phyloP scores from a whole-genome alignment of 75 land plant species.

The Sequoia sempervirens region DNA sequence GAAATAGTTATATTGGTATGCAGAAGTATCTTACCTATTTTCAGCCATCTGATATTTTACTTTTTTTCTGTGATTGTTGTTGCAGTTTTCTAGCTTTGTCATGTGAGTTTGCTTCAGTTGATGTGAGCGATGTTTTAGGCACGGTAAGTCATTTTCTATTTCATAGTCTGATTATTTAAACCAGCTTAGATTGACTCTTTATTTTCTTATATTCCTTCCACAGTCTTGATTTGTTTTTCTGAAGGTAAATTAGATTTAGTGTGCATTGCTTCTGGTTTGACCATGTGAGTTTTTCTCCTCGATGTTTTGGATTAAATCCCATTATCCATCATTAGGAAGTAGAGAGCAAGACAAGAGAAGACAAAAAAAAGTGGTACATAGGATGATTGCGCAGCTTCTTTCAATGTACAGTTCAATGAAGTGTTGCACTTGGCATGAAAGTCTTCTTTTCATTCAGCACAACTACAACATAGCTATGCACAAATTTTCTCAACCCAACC shows the following conservation, averaged over 20 bases:
- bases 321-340: too few species aligned
- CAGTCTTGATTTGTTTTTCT: background rate
- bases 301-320: too few species aligned
- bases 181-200: background rate
- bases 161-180: background rate
- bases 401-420: too few species aligned
- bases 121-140: constrained; percentile 93
- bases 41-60: background rate
- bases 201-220: background rate
- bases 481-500: too few species aligned
- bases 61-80: background rate
- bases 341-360: too few species aligned
- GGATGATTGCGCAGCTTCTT: too few species aligned
- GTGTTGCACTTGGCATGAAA: too few species aligned
- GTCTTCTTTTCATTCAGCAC: too few species aligned
- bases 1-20: background rate
- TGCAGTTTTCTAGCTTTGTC: constrained; percentile 98
- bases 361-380: too few species aligned
- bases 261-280: too few species aligned
- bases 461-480: too few species aligned
- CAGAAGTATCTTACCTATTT: background rate
- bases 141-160: constrained; percentile 67
- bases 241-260: background rate
- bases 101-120: constrained; percentile 98
- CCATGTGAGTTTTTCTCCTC: too few species aligned